Evolutionary conservation across 176 grass and related monocot species (phyloP).

Genomic region (Chrysopogon serrulatus): DNA sequence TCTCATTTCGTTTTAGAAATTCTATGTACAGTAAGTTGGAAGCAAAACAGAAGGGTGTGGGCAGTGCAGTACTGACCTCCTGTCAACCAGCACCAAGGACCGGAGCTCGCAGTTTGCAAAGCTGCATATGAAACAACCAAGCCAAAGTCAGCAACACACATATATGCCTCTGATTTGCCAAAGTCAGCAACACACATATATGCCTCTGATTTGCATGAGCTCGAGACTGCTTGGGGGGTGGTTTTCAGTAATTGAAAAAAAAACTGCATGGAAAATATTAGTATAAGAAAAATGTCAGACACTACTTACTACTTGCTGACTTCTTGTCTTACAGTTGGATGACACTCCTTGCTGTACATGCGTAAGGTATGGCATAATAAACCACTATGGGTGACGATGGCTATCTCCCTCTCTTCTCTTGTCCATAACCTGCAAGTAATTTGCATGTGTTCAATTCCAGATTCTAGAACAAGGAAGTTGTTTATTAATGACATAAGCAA

Average conservation of each 20-base stretch:
- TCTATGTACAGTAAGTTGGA: background rate
- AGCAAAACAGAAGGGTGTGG: background rate
- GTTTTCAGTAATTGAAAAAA: too few relatives aligned
- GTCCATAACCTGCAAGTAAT: slow-evolving; percentile 84
- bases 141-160: background rate
- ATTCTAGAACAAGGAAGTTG: background rate
- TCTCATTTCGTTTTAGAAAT: too few relatives aligned
- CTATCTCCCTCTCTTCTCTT: slow-evolving; percentile 85
- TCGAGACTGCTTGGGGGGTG: too few relatives aligned
- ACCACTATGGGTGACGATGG: slow-evolving; percentile 73
- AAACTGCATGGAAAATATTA: too few relatives aligned
- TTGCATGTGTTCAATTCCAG: background rate
- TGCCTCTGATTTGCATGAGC: too few relatives aligned
- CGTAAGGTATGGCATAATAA: slow-evolving; percentile 70
- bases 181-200: too few relatives aligned
- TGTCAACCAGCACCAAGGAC: slow-evolving; percentile 76
- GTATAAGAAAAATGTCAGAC: too few relatives aligned
- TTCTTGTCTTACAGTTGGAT: slow-evolving; percentile 60
- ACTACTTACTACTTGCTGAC: slow-evolving; percentile 63
- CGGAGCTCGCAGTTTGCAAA: slow-evolving; percentile 87
- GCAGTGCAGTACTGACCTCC: slow-evolving; percentile 51
- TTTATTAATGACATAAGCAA: background rate
- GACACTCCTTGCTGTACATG: slow-evolving; percentile 57
- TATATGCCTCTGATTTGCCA: too few relatives aligned
- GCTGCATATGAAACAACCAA: slow-evolving; percentile 42